Conservation (phyloP, 345 rosid genomes). For the Eucalyptus sideroxylon region DNA sequence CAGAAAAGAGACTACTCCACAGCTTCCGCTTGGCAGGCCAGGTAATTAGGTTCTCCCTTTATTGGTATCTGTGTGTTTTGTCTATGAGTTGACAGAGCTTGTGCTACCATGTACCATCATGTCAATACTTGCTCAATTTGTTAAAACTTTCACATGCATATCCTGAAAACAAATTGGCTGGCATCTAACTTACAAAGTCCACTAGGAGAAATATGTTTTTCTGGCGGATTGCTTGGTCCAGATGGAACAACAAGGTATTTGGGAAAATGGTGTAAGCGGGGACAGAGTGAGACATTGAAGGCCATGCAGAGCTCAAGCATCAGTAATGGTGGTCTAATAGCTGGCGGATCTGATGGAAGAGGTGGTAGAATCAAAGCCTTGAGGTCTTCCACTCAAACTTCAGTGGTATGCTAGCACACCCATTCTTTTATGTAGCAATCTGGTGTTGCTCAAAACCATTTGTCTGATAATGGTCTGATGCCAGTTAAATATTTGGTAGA, state of each 20-base stretch:
- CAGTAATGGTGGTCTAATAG: slow-evolving; percentile 45
- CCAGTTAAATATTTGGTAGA: background rate
- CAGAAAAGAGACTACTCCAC: slow-evolving; percentile 20
- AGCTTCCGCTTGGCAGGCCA: slow-evolving; percentile 19
- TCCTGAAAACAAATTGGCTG: background rate
- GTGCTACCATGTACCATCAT: background rate
- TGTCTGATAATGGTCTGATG: background rate
- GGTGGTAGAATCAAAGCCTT: slow-evolving; percentile 78
- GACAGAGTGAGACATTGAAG: slow-evolving; percentile 17
- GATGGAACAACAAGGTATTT: slow-evolving; percentile 57
- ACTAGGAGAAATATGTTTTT: slow-evolving; percentile 47
- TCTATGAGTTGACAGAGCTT: background rate
- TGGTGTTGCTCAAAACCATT: background rate
- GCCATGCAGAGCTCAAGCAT: slow-evolving; percentile 6
- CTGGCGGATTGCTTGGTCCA: slow-evolving; percentile 65
- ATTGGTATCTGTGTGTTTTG: background rate
- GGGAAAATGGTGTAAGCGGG: slow-evolving; percentile 89
- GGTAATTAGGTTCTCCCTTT: slow-evolving; percentile 26
- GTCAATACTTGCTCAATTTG: background rate
- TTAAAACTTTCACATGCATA: background rate
- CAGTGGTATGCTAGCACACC: slow-evolving; percentile 27
- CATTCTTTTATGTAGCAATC: background rate
- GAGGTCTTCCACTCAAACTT: slow-evolving; percentile 43
- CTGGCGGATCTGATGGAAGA: slow-evolving; percentile 86
- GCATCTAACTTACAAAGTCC: background rate